Evolutionary conservation across 129 eudicot genomes (phyloP).

Genomic region (Chrysanthemum seticuspe): DNA sequence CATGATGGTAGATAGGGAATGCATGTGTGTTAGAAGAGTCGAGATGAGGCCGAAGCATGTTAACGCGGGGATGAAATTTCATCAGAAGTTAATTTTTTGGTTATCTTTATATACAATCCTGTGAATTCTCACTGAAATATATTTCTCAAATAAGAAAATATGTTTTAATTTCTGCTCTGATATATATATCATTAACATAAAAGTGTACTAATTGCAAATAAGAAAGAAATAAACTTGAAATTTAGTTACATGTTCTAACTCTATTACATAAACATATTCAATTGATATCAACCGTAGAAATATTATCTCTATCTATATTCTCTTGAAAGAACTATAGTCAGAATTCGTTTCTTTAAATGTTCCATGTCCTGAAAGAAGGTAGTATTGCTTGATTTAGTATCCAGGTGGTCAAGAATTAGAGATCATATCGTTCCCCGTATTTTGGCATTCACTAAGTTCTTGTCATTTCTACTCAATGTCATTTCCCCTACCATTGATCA

Average conservation of each 20-base stretch:
- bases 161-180: no score
- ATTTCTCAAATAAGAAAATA: background rate
- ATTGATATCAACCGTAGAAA: no score
- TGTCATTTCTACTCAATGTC: conserved; percentile 6
- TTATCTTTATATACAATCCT: background rate
- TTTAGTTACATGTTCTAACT: no score
- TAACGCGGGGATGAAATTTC: background rate
- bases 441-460: background rate
- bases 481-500: conserved; percentile 4
- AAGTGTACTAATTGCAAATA: no score
- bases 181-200: no score
- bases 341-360: no score
- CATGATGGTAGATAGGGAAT: background rate
- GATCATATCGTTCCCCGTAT: background rate
- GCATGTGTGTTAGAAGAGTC: conserved; percentile 10
- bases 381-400: no score
- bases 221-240: no score
- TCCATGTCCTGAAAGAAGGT: no score
- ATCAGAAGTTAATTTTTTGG: background rate
- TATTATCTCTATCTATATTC: no score
- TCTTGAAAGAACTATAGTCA: no score
- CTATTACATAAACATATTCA: no score
- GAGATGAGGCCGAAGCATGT: background rate
- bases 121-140: background rate
- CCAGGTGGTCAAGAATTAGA: background rate